phyloP scores from a whole-genome alignment of 352 stramenopile species.

The Globisporangium radiosum region DNA sequence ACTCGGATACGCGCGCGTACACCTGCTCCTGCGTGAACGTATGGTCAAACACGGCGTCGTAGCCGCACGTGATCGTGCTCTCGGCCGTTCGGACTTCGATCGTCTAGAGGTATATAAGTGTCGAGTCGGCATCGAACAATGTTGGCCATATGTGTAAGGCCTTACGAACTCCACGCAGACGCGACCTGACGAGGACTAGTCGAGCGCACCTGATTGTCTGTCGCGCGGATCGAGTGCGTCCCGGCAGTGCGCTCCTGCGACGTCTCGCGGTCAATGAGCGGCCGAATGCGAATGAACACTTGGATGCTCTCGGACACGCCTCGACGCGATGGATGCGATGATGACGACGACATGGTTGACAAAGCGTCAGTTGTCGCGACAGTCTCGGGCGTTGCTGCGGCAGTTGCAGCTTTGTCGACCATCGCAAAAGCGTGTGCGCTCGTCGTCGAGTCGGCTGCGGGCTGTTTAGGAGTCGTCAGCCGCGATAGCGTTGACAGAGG shows the following conservation, averaged over 20 bases:
- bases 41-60: constrained; percentile 77
- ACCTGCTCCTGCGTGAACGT: constrained; percentile 71
- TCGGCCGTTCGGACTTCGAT: constrained; percentile 73
- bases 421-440: neutral
- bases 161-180: too few species aligned
- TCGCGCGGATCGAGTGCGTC: constrained; percentile 37
- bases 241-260: constrained; percentile 19
- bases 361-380: neutral
- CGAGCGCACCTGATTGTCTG: constrained; percentile 29
- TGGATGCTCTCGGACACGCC: constrained; percentile 68
- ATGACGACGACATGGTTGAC: neutral
- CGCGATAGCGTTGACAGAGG: too few species aligned
- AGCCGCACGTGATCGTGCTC: constrained; percentile 68
- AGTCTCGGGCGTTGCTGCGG: neutral
- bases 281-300: constrained; percentile 79
- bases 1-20: constrained; percentile 71
- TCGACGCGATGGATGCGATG: constrained; percentile 9
- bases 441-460: too few species aligned
- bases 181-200: neutral
- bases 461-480: too few species aligned
- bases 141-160: neutral
- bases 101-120: constrained; percentile 22
- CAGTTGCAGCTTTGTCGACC: neutral
- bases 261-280: constrained; percentile 67
- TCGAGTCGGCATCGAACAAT: too few species aligned